Base-by-base conservation (phyloP, 1,139 yeast genomes). In the Pichia sp. region DNA sequence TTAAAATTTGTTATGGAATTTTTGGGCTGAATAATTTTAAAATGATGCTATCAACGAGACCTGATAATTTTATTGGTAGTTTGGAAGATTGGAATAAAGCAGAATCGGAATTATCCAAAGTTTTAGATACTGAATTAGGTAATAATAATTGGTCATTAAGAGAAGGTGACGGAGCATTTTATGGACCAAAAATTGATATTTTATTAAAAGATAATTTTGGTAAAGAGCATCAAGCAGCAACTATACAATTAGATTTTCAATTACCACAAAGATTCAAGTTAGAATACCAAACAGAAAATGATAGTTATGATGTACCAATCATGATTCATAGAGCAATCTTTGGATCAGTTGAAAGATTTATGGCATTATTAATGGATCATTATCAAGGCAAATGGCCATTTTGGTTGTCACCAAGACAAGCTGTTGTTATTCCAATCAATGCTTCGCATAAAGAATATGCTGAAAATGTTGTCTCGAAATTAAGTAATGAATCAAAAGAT, bases 81-180 rank as follows among this genome's bases (percentile, higher is more conserved):
- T 63, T 87, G 43, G 87, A 81, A 63, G 86, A 95, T 50, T 93
- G 99, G 99, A 79, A 88, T 67, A 72, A 72, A 53, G 99, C 99
- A 31, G 99, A 93, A 71, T 64, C 71, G 52, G 86, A 83, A 67
- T 80, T 93, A 66, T 87, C 81, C 64, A 70, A 74, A 54, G 95
- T 96, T 44, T 77, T 90, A 64, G 79, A 86, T 69, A 75, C 75
- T 54, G 90, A 90, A 75, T 83, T 87, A 58, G 90, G 88, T 58
- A 27, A 45, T 7, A 50, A 49, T 3, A 76, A 81, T 54, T 93
- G 98, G 98, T 87, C 84, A 66, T 72, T 91, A 62, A 89, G 91
- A 72, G 91, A 89, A 55, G 97, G 96, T 65, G 98, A 93, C 69
- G 99, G 99, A 70, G 99, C 99, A 43, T 93, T 93, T 76, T 93